These are phyloP conservation scores for Austroboletus novae-zelandiae DNA, from an alignment of 1,284 basidiomycete genomes.

Conservation along the genomic window DNA sequence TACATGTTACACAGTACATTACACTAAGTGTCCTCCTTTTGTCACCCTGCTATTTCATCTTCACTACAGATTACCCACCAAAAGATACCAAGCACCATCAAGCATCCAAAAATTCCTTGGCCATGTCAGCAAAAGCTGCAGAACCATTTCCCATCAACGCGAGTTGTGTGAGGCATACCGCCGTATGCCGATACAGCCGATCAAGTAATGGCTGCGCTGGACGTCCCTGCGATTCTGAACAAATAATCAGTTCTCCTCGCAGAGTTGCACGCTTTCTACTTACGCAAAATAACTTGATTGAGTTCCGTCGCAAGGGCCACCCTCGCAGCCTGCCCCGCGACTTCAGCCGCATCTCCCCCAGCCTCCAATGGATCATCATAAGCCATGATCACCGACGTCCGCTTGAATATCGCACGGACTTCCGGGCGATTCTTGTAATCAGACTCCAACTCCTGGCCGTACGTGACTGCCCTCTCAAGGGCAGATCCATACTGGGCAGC, in stretches of 20 bases:
- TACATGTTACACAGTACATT: constrained; percentile 16
- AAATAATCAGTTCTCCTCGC: constrained; percentile 6
- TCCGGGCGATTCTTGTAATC: constrained; percentile 70
- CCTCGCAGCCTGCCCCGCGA: constrained; percentile 66
- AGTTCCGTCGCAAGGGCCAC: constrained; percentile 69
- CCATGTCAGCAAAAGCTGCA: constrained; percentile 78
- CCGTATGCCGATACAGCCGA: constrained; percentile 69
- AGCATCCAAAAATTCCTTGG: constrained; percentile 61
- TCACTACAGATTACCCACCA: not conserved
- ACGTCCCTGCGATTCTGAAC: constrained; percentile 70
- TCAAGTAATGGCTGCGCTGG: constrained; percentile 72
- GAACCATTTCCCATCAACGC: constrained; percentile 67
- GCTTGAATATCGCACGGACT: constrained; percentile 62
- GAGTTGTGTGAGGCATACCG: constrained; percentile 62
- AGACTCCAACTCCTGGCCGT: constrained; percentile 65
- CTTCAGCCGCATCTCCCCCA: constrained; percentile 59
- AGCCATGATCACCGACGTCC: constrained; percentile 75
- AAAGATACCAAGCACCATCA: constrained; percentile 2
- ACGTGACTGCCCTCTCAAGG: constrained; percentile 61
- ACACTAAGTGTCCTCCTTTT: constrained; percentile 11
- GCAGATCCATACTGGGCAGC: constrained; percentile 52
- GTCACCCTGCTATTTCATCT: not conserved
- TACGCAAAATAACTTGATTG: constrained; percentile 79
- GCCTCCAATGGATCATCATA: constrained; percentile 70
- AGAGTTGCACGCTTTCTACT: constrained; percentile 28